Evolutionary conservation across 495 filamentous ascomycete species (phyloP).

Genomic region (Penicillium tannophilum): DNA sequence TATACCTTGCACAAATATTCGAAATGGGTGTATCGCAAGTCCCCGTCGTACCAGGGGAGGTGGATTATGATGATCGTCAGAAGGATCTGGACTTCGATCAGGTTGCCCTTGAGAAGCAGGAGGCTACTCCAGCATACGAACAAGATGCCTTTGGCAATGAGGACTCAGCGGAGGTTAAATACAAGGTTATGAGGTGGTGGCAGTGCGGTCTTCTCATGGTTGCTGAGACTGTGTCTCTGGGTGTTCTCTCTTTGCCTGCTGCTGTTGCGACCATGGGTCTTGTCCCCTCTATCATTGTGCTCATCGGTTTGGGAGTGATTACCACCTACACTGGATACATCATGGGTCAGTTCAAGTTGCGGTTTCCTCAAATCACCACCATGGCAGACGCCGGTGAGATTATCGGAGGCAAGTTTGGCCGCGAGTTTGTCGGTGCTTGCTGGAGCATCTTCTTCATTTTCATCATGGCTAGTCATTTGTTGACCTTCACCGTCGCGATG

Average conservation of each 20-base stretch:
- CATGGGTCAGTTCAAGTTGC: slow-evolving; percentile 75
- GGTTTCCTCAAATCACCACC: slow-evolving; percentile 69
- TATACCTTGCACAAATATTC: not conserved
- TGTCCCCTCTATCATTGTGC: slow-evolving; percentile 62
- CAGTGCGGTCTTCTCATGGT: slow-evolving; percentile 61
- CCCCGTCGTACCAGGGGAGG: not conserved
- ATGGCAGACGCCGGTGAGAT: slow-evolving; percentile 74
- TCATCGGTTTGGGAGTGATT: slow-evolving; percentile 65
- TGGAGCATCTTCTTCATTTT: slow-evolving; percentile 72
- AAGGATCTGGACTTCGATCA: not conserved
- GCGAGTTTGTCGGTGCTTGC: slow-evolving; percentile 63
- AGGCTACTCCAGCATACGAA: slow-evolving; percentile 15
- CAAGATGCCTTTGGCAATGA: slow-evolving; percentile 32
- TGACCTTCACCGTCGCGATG: slow-evolving; percentile 77
- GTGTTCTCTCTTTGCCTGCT: slow-evolving; percentile 64
- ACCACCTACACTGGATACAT: slow-evolving; percentile 79
- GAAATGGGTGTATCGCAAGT: not conserved
- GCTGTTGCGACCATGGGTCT: slow-evolving; percentile 68
- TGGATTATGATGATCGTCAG: not conserved
- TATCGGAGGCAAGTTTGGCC: slow-evolving; percentile 62
- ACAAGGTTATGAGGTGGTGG: slow-evolving; percentile 42
- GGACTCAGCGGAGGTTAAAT: slow-evolving; percentile 34
- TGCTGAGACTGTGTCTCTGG: slow-evolving; percentile 74
- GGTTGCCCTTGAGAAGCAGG: slow-evolving; percentile 8
- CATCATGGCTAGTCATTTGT: slow-evolving; percentile 75